phyloP scores from a whole-genome alignment of 2,329 filamentous ascomycete genomes.

The Microcera coccophila region DNA sequence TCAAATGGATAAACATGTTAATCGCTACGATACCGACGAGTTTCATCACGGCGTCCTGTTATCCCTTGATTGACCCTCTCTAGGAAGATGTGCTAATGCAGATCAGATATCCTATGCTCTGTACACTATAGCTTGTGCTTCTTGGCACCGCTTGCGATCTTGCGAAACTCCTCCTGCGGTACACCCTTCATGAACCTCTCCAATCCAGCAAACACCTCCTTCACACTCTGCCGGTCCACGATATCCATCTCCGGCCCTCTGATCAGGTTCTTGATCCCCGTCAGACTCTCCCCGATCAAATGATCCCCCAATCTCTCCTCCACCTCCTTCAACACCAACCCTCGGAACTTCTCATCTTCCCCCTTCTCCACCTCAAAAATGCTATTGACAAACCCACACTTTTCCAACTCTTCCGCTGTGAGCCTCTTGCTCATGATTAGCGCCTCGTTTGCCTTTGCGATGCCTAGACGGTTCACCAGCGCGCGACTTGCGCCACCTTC shows the following conservation, averaged over 20 bases:
- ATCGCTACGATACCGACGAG: background rate
- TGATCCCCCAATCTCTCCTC: slow-evolving; percentile 76
- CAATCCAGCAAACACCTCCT: slow-evolving; percentile 82
- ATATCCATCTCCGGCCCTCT: slow-evolving; percentile 66
- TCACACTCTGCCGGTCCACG: slow-evolving; percentile 72
- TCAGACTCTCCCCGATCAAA: slow-evolving; percentile 71
- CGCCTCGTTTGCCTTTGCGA: slow-evolving; percentile 83
- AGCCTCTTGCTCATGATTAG: slow-evolving; percentile 86
- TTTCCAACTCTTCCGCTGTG: slow-evolving; percentile 65
- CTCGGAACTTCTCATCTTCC: slow-evolving; percentile 66
- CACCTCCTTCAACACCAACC: slow-evolving; percentile 71
- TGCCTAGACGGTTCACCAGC: slow-evolving; percentile 75
- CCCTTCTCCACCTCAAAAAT: slow-evolving; percentile 61
- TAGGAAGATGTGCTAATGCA: too few relatives aligned
- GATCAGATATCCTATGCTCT: background rate
- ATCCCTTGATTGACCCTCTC: too few relatives aligned
- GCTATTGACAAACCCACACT: slow-evolving; percentile 80
- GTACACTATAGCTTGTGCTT: slow-evolving; percentile 74
- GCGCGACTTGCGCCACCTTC: slow-evolving; percentile 79
- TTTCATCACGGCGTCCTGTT: too few relatives aligned
- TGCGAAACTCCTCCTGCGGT: slow-evolving; percentile 84
- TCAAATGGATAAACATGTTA: background rate
- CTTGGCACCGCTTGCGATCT: slow-evolving; percentile 83
- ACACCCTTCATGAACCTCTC: slow-evolving; percentile 74
- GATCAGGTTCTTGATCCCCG: slow-evolving; percentile 82